Evolutionary conservation across 2,329 filamentous ascomycete species (phyloP).

Genomic region (Ophiostoma sp.): DNA sequence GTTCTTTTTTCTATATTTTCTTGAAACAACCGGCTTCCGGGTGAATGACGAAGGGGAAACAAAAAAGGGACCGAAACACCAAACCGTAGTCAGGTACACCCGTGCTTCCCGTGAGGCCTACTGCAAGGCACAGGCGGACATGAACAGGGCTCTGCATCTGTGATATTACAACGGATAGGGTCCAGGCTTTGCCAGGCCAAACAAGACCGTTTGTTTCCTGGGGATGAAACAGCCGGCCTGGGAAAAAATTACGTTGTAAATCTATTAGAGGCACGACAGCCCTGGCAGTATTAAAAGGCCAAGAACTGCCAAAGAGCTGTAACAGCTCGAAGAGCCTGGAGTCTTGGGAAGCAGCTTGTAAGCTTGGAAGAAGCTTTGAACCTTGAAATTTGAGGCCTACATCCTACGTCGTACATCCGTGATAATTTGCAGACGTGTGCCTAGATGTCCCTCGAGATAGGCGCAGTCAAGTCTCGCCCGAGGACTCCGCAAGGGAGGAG

Average conservation of each 20-base stretch:
- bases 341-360: background rate
- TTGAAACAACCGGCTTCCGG: conserved; percentile 7
- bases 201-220: background rate
- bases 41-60: background rate
- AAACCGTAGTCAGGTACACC: conserved; percentile 2
- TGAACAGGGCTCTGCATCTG: background rate
- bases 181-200: background rate
- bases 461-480: background rate
- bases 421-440: background rate
- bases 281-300: background rate
- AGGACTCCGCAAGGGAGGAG: conserved; percentile 10
- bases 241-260: background rate
- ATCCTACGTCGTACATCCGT: background rate
- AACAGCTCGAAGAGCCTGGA: background rate
- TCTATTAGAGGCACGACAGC: background rate
- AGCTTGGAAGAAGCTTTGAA: background rate
- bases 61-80: background rate
- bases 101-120: background rate
- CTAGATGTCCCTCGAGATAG: background rate
- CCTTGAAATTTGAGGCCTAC: too few relatives aligned
- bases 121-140: background rate
- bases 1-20: background rate
- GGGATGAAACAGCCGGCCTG: conserved; percentile 13
- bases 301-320: background rate
- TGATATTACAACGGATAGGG: background rate